These are phyloP conservation scores for Bremia lactucae DNA, from an alignment of 352 stramenopile species.

Conservation along the genomic window DNA sequence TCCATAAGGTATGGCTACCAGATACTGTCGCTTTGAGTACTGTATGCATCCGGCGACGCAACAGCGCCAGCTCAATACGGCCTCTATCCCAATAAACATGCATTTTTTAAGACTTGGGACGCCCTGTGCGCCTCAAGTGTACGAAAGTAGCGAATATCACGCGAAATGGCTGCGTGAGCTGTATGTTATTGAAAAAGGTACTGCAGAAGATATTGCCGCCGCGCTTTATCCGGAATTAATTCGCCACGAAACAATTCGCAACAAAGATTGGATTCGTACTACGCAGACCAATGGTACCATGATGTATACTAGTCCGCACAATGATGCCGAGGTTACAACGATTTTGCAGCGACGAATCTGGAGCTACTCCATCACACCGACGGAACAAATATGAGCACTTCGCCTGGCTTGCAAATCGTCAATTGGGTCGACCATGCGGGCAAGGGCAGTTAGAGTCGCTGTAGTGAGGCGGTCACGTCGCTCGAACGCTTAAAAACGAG, in stretches of 20 bases:
- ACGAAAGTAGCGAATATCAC: slow-evolving; percentile 50
- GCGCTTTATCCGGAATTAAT: slow-evolving; percentile 41
- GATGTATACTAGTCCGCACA: slow-evolving; percentile 78
- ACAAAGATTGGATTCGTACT: slow-evolving; percentile 75
- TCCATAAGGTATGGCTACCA: slow-evolving; percentile 82
- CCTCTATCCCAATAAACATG: too few species aligned
- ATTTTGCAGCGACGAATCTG: slow-evolving; percentile 82
- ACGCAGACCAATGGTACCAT: slow-evolving; percentile 82
- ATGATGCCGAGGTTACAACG: slow-evolving; percentile 66
- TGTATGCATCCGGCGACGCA: too few species aligned
- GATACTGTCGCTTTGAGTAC: slow-evolving; percentile 48
- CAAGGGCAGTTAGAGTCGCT: slow-evolving; percentile 59
- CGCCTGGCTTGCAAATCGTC: slow-evolving; percentile 83
- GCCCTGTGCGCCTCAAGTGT: slow-evolving; percentile 38
- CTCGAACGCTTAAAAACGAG: slow-evolving; percentile 44
- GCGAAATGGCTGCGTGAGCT: slow-evolving; percentile 61
- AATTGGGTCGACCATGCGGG: slow-evolving; percentile 75
- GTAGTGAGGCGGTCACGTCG: slow-evolving; percentile 66
- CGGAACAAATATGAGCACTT: slow-evolving; percentile 79
- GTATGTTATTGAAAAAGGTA: too few species aligned
- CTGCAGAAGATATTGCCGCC: slow-evolving; percentile 4
- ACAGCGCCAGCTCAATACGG: too few species aligned
- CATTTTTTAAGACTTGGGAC: slow-evolving; percentile 39
- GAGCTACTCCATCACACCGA: slow-evolving; percentile 82
- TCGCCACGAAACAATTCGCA: slow-evolving; percentile 64